Evolutionary conservation across 1,284 basidiomycete genomes (phyloP).

Genomic region (Fomitopsis palustris): DNA sequence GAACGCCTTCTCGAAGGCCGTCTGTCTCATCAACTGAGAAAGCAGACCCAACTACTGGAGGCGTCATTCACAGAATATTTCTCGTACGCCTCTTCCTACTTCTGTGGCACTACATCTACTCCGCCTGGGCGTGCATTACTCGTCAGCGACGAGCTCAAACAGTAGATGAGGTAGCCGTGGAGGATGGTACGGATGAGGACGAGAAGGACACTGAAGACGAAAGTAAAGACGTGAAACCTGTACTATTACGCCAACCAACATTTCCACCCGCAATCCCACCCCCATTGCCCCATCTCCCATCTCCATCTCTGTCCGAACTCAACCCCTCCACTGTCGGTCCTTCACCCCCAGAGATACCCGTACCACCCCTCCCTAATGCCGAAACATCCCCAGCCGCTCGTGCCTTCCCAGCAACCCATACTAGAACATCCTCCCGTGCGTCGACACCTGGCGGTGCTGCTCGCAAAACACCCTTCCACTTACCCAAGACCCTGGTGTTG

Average conservation of each 20-base stretch:
- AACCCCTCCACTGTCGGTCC: constrained; percentile 4
- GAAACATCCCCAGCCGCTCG: constrained; percentile 14
- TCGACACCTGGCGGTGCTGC: constrained; percentile 46
- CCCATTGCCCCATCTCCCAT: constrained; percentile 17
- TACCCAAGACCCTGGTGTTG: constrained; percentile 89
- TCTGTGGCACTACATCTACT: constrained; percentile 49
- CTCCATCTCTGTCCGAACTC: constrained; percentile 15
- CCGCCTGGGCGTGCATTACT: constrained; percentile 41
- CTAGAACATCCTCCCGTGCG: constrained; percentile 30
- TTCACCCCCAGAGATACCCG: constrained; percentile 10
- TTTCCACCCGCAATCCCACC: constrained; percentile 22
- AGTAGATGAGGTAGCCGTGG: constrained; percentile 19
- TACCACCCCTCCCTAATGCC: constrained; percentile 5
- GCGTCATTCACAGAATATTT: constrained; percentile 44
- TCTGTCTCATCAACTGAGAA: constrained; percentile 23
- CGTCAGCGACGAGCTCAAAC: constrained; percentile 14
- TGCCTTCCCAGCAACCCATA: constrained; percentile 12
- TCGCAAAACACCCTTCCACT: constrained; percentile 69
- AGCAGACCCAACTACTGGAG: constrained; percentile 18
- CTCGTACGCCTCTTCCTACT: constrained; percentile 48
- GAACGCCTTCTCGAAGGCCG: constrained; percentile 21
- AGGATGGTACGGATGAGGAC: constrained; percentile 30
- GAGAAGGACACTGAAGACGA: constrained; percentile 41
- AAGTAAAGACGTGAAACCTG: constrained; percentile 32
- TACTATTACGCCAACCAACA: constrained; percentile 23